phyloP scores from a whole-genome alignment of 768 basidiomycete genomes.

The Ramaria sp. region DNA sequence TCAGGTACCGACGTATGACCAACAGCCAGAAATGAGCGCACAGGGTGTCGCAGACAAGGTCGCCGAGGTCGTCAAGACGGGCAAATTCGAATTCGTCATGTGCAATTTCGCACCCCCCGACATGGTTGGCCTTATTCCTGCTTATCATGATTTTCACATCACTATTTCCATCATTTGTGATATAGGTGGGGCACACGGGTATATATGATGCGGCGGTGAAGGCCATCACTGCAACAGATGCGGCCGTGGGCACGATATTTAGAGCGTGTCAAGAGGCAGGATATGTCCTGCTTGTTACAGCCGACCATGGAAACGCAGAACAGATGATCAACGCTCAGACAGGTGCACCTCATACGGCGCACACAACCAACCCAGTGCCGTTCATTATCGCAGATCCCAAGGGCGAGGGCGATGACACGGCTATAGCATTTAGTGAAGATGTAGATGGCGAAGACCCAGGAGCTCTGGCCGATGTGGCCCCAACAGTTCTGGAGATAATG shows the following conservation, averaged over 20 bases:
- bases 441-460: constrained; percentile 47
- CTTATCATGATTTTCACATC: background rate
- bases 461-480: constrained; percentile 84
- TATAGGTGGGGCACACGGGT: constrained; percentile 84
- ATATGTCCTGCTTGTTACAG: constrained; percentile 79
- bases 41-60: constrained; percentile 86
- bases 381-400: constrained; percentile 73
- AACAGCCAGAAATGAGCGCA: constrained; percentile 83
- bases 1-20: constrained; percentile 82
- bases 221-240: constrained; percentile 82
- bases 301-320: constrained; percentile 94
- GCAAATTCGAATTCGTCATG: constrained; percentile 84
- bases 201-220: constrained; percentile 83
- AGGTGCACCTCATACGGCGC: constrained; percentile 84
- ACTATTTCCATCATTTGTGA: background rate
- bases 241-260: constrained; percentile 80
- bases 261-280: constrained; percentile 77
- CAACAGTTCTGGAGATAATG: constrained; percentile 74
- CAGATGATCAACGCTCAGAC: constrained; percentile 83
- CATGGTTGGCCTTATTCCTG: constrained; percentile 46
- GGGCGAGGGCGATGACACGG: constrained; percentile 19
- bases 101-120: constrained; percentile 97
- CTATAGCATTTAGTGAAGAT: constrained; percentile 41
- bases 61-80: constrained; percentile 65
- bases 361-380: constrained; percentile 82